Conservation (phyloP, 73 alveolate genomes). For the Uronychia setigera region DNA sequence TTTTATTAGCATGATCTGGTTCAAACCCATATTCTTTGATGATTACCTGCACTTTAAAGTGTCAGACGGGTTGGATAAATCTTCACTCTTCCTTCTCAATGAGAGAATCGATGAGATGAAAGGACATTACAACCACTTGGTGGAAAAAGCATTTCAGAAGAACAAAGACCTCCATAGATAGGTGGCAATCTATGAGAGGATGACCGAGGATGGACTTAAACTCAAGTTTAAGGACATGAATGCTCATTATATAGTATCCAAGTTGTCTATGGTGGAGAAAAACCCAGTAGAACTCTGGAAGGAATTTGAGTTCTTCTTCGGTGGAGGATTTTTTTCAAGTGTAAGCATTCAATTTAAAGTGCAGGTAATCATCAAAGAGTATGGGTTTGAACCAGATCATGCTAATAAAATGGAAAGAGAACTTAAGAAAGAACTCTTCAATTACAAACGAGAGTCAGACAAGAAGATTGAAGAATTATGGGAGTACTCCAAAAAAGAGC, state of each 20-base stretch:
- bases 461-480: not conserved
- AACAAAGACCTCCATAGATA: not conserved
- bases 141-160: not conserved
- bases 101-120: not conserved
- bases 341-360: not conserved
- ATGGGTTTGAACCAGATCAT: not conserved
- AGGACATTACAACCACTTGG: not conserved
- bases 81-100: not conserved
- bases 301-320: not conserved
- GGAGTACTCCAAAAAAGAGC: not conserved
- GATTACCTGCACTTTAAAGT: not conserved
- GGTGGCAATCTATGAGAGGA: not conserved
- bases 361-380: not conserved
- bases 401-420: not conserved
- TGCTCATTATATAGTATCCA: not conserved
- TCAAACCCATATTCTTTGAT: not conserved
- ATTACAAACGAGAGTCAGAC: not conserved
- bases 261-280: not conserved
- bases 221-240: not conserved
- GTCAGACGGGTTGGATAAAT: not conserved
- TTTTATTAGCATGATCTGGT: not conserved
- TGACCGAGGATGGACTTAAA: not conserved
- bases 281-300: not conserved
- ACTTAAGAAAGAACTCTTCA: not conserved
- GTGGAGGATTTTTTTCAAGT: not conserved